A percentile compares a stretch with the other conserved stretches of the same genome.
These are phyloP conservation scores for Fusarium paranaense DNA, from an alignment of 2,329 filamentous ascomycete genomes.

Conservation along the genomic window DNA sequence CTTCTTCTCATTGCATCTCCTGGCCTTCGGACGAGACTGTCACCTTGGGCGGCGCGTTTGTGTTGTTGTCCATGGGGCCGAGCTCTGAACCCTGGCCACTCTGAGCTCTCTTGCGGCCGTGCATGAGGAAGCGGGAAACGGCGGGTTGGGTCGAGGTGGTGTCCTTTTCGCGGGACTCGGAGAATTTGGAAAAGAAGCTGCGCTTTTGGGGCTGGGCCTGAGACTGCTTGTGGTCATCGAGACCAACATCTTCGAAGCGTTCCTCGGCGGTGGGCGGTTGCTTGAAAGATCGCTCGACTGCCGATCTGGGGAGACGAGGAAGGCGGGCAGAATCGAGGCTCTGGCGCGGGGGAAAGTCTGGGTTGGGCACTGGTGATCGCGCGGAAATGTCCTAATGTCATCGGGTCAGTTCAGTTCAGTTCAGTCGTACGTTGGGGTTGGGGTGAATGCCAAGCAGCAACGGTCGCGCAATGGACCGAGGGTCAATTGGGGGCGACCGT, in stretches of 20 bases:
- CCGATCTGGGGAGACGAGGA: constrained; percentile 71
- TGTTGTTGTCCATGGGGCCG: constrained; percentile 66
- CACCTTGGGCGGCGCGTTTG: constrained; percentile 40
- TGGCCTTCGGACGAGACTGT: constrained; percentile 43
- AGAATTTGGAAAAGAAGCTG: constrained; percentile 82
- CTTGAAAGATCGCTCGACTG: constrained; percentile 68
- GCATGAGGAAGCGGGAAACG: constrained; percentile 73
- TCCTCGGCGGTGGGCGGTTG: constrained; percentile 79
- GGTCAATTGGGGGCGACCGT: neutral
- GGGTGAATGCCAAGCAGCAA: neutral
- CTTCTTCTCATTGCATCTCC: constrained; percentile 40
- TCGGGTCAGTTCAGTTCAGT: constrained; percentile 34
- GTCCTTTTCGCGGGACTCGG: constrained; percentile 63
- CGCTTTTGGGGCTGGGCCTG: constrained; percentile 61
- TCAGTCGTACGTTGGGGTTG: constrained; percentile 11
- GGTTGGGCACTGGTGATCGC: constrained; percentile 76
- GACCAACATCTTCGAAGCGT: constrained; percentile 88
- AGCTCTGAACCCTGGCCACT: constrained; percentile 77
- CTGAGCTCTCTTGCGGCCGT: constrained; percentile 76
- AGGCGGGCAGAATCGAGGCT: constrained; percentile 82
- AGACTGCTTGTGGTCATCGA: constrained; percentile 76
- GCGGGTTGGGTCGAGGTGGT: constrained; percentile 48
- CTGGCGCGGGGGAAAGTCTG: constrained; percentile 74
- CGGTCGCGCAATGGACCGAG: neutral
- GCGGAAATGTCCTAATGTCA: constrained; percentile 84